phyloP scores from a whole-genome alignment of 1,284 basidiomycete genomes.

The Takashimella koratensis region DNA sequence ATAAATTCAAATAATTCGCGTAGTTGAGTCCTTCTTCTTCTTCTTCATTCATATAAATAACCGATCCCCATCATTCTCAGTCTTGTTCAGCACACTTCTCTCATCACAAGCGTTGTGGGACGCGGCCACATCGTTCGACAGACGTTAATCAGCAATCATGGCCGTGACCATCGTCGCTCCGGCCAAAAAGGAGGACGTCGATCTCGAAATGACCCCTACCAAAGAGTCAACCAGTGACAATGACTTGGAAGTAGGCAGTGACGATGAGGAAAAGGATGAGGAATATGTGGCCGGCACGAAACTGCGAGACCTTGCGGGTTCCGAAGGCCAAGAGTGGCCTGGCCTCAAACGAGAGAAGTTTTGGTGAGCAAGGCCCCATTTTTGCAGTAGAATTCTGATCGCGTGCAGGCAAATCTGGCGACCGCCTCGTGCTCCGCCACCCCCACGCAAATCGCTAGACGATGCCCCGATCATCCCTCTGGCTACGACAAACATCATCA shows the following conservation, averaged over 20 bases:
- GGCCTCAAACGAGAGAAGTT: conserved; percentile 37
- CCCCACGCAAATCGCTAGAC: conserved; percentile 57
- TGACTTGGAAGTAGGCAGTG: not conserved
- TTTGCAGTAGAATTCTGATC: not conserved
- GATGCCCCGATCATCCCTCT: conserved; percentile 62
- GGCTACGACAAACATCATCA: conserved; percentile 58
- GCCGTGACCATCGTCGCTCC: not conserved
- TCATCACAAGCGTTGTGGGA: too few relatives aligned
- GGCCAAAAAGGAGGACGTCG: not conserved
- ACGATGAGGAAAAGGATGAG: conserved; percentile 6
- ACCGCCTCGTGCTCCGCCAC: conserved; percentile 59
- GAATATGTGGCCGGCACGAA: conserved; percentile 9
- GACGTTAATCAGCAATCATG: too few relatives aligned
- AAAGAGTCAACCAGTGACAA: not conserved
- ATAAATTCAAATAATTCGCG: too few relatives aligned
- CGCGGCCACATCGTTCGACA: too few relatives aligned
- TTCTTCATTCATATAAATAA: too few relatives aligned
- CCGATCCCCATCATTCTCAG: too few relatives aligned
- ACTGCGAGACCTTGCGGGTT: conserved; percentile 22
- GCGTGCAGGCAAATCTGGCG: conserved; percentile 52
- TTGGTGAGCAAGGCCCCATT: conserved; percentile 41
- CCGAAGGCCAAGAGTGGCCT: conserved; percentile 16
- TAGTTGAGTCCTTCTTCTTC: too few relatives aligned
- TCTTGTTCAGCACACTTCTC: too few relatives aligned
- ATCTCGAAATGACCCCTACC: not conserved